Base-by-base conservation (phyloP, 192 early-diverging fungal species). In the Jimgerdemannia lactiflua region DNA sequence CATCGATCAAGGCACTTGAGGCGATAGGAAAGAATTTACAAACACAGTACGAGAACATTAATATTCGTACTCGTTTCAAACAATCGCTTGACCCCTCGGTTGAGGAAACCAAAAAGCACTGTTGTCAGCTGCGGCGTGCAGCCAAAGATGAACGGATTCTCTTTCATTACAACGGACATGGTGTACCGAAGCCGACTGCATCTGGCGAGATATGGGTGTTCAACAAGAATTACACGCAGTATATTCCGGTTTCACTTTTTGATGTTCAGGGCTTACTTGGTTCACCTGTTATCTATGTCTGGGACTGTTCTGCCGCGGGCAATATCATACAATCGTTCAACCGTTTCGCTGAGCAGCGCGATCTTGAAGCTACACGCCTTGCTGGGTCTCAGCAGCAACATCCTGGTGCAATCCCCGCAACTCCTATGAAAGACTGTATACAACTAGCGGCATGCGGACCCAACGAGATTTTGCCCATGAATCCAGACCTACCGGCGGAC, bases 131-230 rank as follows among this genome's bases (percentile, higher is more conserved):
- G 75, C 83, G 98, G 43, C 86, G 93, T 29, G 91, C 86, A 75
- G 94, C 95, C 64, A 97, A 97, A 77, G 96, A 97, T 63, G 96
- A 97, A 68, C 91, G 98, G 3, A 90, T 98, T 65, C 81, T 99
- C 64, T 98, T 99, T 71, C 95, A 99, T 77, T 99, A 98, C 87
- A 99, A 99, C 73, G 98, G 98, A 18, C 98, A 98, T 71, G 98
- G 98, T 66, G 98, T 99, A 18, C 98, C 98, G 4, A 93, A 93
- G 73, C 97, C 98, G 14, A 98, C 97, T 11, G 79, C 86, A 14
- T 94, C 93, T 74, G 98, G 98, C 69, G 98, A 99, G 77, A 94
- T 98, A 65, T 99, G 98, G 98, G 97, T 96, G 49, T 99, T 99
- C 77, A 98, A 99, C 87, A 94, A 94, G 78, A 91, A 92, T 72